Evolutionary conservation across 768 basidiomycete genomes (phyloP), one percentile per base, ranked within the genome.

Genomic region (Rubroboletus satanas): DNA sequence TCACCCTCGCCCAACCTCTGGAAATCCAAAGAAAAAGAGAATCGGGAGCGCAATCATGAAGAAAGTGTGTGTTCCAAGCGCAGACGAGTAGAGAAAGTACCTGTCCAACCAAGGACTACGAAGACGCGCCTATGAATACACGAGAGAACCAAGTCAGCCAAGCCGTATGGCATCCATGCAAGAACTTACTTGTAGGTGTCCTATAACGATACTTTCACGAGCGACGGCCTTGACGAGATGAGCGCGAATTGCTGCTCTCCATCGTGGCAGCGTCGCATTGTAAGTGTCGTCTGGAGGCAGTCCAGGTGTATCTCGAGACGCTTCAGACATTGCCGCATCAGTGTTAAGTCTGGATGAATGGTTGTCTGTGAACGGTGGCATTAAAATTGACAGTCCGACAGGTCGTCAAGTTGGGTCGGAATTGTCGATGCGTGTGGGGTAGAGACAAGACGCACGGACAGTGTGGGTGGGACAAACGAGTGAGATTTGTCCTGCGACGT

Each of bases 1-100:
- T 59, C 66, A 93, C 92, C 85, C 92, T 63, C 83, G 71, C 12
- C 88, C 93, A 39, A 85, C 73, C 39, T 85, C 79, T 3, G 74
- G 75, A 59, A 84, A 79, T 0, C 95, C 95, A 65, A 96, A 97
- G 77, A 94, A 98, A 65, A 88, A 96, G 57, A 92, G 78, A 0
- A 84, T 75, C 0, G 96, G 96, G 7, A 99, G 75, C 56, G 89
- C 80, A 32, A 84, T 82, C 88, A 96, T 92, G 79, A 98, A 98
- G 74, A 94, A 98, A 0, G 89, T 93, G 63, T 93, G 93, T 0
- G 90, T 92, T 0, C 83, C 93, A 10, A 92, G 75, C 0, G 85
- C 79, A 0, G 89, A 91, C 0, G 88, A 83, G 58, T 93, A 88
- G 32, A 94, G 82, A 65, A 95, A 94, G 64, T 91, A 95, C 1